Conservation (phyloP, 805 yeast genomes). For the Metschnikowia koreensis region DNA sequence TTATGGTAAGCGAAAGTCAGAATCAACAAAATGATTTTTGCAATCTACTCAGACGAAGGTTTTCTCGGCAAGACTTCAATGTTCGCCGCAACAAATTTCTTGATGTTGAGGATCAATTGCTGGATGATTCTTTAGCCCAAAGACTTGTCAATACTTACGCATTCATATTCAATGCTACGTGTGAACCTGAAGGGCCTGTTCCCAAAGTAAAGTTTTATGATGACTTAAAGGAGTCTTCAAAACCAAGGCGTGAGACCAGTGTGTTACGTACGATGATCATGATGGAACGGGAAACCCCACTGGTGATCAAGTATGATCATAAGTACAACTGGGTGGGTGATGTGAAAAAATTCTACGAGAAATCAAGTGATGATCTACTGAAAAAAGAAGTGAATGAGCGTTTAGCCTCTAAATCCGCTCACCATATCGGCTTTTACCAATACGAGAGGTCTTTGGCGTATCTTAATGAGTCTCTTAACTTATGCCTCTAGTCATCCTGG, state of each 20-base stretch:
- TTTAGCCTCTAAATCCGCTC: neutral
- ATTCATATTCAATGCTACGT: slow-evolving; percentile 19
- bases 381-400: slow-evolving; percentile 8
- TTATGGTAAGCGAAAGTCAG: slow-evolving; percentile 20
- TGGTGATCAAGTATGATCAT: slow-evolving; percentile 9
- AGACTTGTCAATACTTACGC: slow-evolving; percentile 19
- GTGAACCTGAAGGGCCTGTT: slow-evolving; percentile 5
- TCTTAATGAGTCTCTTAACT: slow-evolving; percentile 12
- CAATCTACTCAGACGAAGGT: slow-evolving; percentile 25
- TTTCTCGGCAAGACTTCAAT: slow-evolving; percentile 14
- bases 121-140: slow-evolving; percentile 1
- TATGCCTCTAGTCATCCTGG: slow-evolving; percentile 13
- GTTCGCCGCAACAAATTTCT: slow-evolving; percentile 12
- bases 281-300: slow-evolving; percentile 16
- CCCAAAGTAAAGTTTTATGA: slow-evolving; percentile 10
- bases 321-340: slow-evolving; percentile 15
- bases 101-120: slow-evolving; percentile 3
- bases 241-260: slow-evolving; percentile 8
- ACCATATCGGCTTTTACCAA: slow-evolving; percentile 14
- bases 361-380: neutral
- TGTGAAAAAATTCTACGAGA: slow-evolving; percentile 6
- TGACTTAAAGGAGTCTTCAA: slow-evolving; percentile 9
- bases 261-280: slow-evolving; percentile 14
- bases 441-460: slow-evolving; percentile 15
- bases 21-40: slow-evolving; percentile 17